phyloP scores from a whole-genome alignment of 805 yeast genomes.

The Schwanniomyces polymorphus region DNA sequence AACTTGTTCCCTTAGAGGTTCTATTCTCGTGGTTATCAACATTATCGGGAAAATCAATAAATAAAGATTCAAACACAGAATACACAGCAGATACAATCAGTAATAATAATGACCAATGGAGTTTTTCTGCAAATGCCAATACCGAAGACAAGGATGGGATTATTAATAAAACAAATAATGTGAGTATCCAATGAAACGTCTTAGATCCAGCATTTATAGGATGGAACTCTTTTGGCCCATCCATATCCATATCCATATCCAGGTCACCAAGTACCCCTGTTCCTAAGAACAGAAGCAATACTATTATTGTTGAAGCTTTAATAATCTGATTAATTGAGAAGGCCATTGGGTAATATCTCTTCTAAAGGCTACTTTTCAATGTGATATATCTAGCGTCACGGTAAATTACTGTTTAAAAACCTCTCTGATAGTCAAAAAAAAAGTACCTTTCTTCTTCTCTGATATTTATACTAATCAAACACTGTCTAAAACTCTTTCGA shows the following conservation, averaged over 20 bases:
- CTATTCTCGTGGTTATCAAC: slow-evolving; percentile 63
- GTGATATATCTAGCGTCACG: not conserved
- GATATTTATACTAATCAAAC: no score
- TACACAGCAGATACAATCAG: slow-evolving; percentile 51
- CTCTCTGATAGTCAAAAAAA: not conserved
- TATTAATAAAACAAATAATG: slow-evolving; percentile 48
- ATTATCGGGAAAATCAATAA: slow-evolving; percentile 62
- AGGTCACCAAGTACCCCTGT: not conserved
- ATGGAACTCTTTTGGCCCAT: slow-evolving; percentile 33
- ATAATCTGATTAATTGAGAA: not conserved
- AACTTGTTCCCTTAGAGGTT: slow-evolving; percentile 67
- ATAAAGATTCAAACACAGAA: slow-evolving; percentile 54
- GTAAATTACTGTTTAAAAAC: not conserved
- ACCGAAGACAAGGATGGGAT: slow-evolving; percentile 58
- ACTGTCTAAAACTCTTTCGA: no score
- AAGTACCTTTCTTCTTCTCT: not conserved
- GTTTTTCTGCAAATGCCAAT: slow-evolving; percentile 54
- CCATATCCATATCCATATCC: slow-evolving; percentile 16
- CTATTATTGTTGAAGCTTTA: not conserved
- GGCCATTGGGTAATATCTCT: not conserved
- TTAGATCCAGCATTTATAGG: slow-evolving; percentile 51
- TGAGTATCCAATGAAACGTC: slow-evolving; percentile 64
- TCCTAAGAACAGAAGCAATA: not conserved
- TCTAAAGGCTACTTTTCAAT: not conserved
- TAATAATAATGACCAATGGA: slow-evolving; percentile 43